These are phyloP conservation scores for Phytophthora litchii DNA, from an alignment of 352 stramenopile species.

Conservation along the genomic window DNA sequence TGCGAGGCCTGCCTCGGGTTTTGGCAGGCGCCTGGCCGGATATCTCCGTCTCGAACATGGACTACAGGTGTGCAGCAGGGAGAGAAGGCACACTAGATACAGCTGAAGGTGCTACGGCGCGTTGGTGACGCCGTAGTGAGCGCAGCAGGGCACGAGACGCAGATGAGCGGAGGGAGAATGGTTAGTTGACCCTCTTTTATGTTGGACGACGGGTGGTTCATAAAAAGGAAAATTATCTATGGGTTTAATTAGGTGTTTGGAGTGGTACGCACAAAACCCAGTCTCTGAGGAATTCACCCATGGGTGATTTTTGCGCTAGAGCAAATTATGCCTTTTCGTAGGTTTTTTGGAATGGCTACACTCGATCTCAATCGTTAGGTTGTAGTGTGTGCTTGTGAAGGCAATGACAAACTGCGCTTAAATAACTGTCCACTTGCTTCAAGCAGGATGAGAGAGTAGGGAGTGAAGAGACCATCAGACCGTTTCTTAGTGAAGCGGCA, in stretches of 20 bases:
- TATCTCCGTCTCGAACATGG: slow-evolving; percentile 24
- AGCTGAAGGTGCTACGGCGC: background rate
- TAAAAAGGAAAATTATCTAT: background rate
- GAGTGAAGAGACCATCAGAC: slow-evolving; percentile 11
- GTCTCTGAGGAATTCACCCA: background rate
- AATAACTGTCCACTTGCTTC: background rate
- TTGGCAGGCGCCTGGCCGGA: slow-evolving; percentile 7
- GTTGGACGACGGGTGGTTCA: slow-evolving; percentile 2
- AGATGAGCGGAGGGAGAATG: slow-evolving; percentile 32
- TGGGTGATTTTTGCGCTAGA: background rate
- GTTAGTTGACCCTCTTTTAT: slow-evolving; percentile 15
- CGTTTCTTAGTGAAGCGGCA: background rate
- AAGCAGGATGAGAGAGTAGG: background rate
- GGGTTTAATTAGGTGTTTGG: background rate
- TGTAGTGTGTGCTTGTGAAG: background rate
- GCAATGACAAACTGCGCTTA: too few species aligned
- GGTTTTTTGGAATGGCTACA: background rate
- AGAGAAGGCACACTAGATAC: slow-evolving; percentile 1
- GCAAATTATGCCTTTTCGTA: slow-evolving; percentile 8
- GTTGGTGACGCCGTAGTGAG: slow-evolving; percentile 7
- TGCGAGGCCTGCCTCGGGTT: slow-evolving; percentile 23
- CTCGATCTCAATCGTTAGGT: background rate
- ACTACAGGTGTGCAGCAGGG: background rate
- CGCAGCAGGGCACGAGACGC: slow-evolving; percentile 12
- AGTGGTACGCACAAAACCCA: too few species aligned